A percentile compares a stretch with the other conserved stretches of the same genome.
Conservation (phyloP, 2,329 filamentous ascomycete species). For the Cladosporium sp. region DNA sequence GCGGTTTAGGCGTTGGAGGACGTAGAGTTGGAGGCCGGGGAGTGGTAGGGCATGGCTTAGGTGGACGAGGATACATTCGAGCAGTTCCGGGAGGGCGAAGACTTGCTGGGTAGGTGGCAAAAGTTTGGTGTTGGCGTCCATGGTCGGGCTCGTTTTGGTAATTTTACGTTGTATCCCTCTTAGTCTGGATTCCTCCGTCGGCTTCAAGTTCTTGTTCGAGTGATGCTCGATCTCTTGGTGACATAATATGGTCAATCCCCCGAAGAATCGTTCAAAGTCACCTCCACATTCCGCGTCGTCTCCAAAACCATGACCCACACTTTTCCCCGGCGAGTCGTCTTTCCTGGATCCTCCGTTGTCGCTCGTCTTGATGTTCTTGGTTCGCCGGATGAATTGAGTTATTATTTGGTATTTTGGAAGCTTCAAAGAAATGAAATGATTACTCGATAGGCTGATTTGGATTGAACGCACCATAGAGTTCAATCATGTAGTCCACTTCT, state of each 20-base stretch:
- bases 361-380: too few relatives aligned
- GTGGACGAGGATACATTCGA: slow-evolving; percentile 7
- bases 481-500: too few relatives aligned
- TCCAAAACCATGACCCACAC: not conserved
- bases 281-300: slow-evolving; percentile 7
- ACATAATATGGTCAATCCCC: slow-evolving; percentile 1
- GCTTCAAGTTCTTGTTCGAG: not conserved
- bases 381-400: too few relatives aligned
- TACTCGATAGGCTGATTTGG: too few relatives aligned
- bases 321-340: not conserved
- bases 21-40: slow-evolving; percentile 2
- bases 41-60: not conserved
- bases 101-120: not conserved
- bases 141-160: not conserved
- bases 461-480: too few relatives aligned
- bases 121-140: not conserved
- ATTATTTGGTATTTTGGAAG: too few relatives aligned
- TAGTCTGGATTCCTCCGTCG: too few relatives aligned
- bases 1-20: slow-evolving; percentile 1
- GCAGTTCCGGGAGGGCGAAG: slow-evolving; percentile 6
- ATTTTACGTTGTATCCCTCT: not conserved
- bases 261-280: not conserved
- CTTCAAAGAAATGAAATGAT: too few relatives aligned
- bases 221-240: not conserved
- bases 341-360: not conserved